These are phyloP conservation scores for Aspergillus conjunctus DNA, from an alignment of 495 filamentous ascomycete species.

Conservation along the genomic window DNA sequence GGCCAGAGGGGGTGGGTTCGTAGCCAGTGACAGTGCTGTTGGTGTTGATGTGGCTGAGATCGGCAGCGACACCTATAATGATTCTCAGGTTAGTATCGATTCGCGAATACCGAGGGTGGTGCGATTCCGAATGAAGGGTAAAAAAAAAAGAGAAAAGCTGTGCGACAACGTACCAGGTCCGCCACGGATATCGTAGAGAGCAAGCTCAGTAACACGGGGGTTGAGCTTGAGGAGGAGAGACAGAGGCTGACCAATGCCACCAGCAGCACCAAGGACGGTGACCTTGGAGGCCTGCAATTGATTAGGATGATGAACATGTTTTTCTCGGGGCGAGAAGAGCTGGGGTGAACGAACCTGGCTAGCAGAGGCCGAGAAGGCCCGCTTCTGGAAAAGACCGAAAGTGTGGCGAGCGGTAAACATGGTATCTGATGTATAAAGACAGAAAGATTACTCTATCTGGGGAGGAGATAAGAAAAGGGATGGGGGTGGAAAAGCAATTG, in stretches of 20 bases:
- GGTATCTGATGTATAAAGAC: slow-evolving; percentile 33
- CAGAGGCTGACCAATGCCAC: slow-evolving; percentile 97
- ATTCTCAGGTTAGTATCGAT: slow-evolving; percentile 11
- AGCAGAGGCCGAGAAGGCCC: slow-evolving; percentile 92
- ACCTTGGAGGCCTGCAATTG: slow-evolving; percentile 84
- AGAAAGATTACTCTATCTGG: slow-evolving; percentile 24
- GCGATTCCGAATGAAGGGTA: neutral
- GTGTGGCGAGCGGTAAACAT: slow-evolving; percentile 80
- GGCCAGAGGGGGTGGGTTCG: slow-evolving; percentile 71
- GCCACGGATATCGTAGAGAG: slow-evolving; percentile 95
- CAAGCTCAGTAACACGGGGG: slow-evolving; percentile 86
- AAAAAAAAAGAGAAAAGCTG: slow-evolving; percentile 4
- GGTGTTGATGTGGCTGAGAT: slow-evolving; percentile 98
- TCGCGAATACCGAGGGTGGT: neutral
- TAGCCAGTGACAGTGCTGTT: slow-evolving; percentile 94
- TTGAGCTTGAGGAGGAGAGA: slow-evolving; percentile 98
- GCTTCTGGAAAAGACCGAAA: slow-evolving; percentile 74
- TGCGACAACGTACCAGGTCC: slow-evolving; percentile 73
- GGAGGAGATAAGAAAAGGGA: slow-evolving; percentile 13
- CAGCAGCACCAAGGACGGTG: slow-evolving; percentile 90
- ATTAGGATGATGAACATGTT: slow-evolving; percentile 37
- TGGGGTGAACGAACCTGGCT: slow-evolving; percentile 65
- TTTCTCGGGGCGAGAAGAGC: slow-evolving; percentile 17
- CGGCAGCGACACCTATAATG: slow-evolving; percentile 86
- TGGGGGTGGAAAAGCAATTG: slow-evolving; percentile 20